phyloP scores from a whole-genome alignment of 108 stramenopile species.

The Chaetoceros tenuissimus region DNA sequence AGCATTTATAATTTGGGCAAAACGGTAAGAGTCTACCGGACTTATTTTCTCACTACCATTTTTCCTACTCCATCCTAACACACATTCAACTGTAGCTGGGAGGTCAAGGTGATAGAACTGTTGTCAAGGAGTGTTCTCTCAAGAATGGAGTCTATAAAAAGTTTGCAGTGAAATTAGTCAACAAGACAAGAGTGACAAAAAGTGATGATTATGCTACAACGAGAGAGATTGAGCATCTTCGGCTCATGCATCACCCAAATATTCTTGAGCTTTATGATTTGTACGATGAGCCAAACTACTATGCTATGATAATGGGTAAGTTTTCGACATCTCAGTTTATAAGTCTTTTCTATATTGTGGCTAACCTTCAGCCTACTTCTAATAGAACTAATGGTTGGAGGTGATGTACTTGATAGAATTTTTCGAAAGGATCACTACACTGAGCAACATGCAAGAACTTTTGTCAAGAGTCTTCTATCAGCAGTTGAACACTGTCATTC shows the following conservation, averaged over 20 bases:
- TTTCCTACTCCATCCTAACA: too few relatives aligned
- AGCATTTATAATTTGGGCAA: too few relatives aligned
- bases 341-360: constrained; percentile 53
- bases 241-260: constrained; percentile 17
- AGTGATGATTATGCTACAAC: constrained; percentile 16
- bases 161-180: constrained; percentile 13
- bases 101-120: too few relatives aligned
- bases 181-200: constrained; percentile 18
- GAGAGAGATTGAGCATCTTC: constrained; percentile 10
- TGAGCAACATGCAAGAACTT: constrained; percentile 57
- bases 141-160: constrained; percentile 27
- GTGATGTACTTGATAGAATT: constrained; percentile 79
- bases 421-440: constrained; percentile 43
- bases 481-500: constrained; percentile 54
- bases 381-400: constrained; percentile 66
- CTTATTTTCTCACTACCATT: too few relatives aligned
- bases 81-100: too few relatives aligned
- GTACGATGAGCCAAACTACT: constrained; percentile 18
- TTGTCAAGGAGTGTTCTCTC: too few relatives aligned
- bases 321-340: constrained; percentile 40
- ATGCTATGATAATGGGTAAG: constrained; percentile 15
- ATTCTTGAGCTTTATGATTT: constrained; percentile 8
- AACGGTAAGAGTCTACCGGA: too few relatives aligned
- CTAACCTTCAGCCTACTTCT: constrained; percentile 36
- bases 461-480: constrained; percentile 33